These are phyloP conservation scores for Iris pallida DNA, from an alignment of 116 monocot species.

Conservation along the genomic window DNA sequence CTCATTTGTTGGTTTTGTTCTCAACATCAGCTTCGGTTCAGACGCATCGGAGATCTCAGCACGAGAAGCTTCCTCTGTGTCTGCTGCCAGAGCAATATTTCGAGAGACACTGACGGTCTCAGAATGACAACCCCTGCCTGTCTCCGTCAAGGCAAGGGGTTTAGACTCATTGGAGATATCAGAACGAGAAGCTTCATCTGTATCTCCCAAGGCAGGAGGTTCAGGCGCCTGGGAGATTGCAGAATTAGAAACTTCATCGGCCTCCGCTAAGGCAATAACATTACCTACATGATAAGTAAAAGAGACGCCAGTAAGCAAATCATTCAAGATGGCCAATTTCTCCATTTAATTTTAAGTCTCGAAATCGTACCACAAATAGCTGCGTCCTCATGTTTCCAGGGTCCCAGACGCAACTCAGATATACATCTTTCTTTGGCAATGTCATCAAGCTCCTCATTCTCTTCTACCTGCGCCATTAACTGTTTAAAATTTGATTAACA, in stretches of 20 bases:
- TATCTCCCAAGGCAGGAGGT: too few relatives aligned
- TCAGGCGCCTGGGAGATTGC: too few relatives aligned
- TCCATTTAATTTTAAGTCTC: not conserved
- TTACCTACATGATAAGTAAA: too few relatives aligned
- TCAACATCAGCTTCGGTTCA: not conserved
- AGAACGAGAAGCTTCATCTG: too few relatives aligned
- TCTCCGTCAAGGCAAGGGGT: too few relatives aligned
- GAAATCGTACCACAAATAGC: not conserved
- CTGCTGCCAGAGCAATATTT: not conserved
- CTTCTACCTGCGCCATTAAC: slow-evolving; percentile 2
- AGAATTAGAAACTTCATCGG: too few relatives aligned
- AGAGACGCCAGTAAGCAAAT: too few relatives aligned
- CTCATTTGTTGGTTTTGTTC: not conserved
- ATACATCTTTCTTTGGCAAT: not conserved
- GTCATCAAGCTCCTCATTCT: not conserved
- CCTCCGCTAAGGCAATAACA: too few relatives aligned
- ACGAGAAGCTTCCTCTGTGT: not conserved
- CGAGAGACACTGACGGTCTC: too few relatives aligned
- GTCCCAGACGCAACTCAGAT: too few relatives aligned
- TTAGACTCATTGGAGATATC: too few relatives aligned
- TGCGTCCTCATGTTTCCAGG: not conserved
- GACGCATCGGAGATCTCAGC: not conserved
- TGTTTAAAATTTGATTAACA: not conserved
- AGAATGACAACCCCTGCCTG: too few relatives aligned
- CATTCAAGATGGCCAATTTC: not conserved